phyloP scores from a whole-genome alignment of 208 protist species.

The Leishmania tarentolae region DNA sequence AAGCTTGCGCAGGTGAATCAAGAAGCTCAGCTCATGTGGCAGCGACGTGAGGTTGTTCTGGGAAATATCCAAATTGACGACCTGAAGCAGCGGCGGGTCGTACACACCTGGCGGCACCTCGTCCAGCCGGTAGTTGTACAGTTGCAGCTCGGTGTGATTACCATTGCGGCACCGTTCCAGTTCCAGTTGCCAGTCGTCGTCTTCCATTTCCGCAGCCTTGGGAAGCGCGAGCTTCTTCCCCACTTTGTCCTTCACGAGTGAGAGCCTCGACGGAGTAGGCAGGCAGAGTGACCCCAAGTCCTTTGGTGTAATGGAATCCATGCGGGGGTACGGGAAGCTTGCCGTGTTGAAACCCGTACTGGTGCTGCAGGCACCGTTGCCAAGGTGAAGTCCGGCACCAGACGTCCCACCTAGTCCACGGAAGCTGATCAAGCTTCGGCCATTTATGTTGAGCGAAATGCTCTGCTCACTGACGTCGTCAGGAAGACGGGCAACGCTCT shows the following conservation, averaged over 20 bases:
- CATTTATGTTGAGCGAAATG: conserved; percentile 36
- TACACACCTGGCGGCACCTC: conserved; percentile 72
- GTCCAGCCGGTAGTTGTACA: conserved; percentile 73
- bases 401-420: conserved; percentile 17
- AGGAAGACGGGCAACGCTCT: conserved; percentile 23
- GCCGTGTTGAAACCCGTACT: background rate
- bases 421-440: conserved; percentile 35
- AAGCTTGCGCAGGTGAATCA: conserved; percentile 62
- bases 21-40: conserved; percentile 74
- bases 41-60: conserved; percentile 72
- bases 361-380: conserved; percentile 2
- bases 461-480: conserved; percentile 34
- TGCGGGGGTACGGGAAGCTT: conserved; percentile 15
- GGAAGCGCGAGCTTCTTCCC: conserved; percentile 52
- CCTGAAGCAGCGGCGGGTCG: conserved; percentile 66
- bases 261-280: conserved; percentile 25
- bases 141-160: conserved; percentile 52
- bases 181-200: conserved; percentile 73
- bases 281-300: conserved; percentile 15
- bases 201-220: conserved; percentile 75
- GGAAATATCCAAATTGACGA: conserved; percentile 70
- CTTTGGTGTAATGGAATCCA: conserved; percentile 21
- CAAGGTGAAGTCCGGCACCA: background rate
- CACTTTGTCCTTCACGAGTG: conserved; percentile 30
- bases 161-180: conserved; percentile 60